These are phyloP conservation scores for Blastobotrys attinorum DNA, from an alignment of 805 yeast genomes.

Conservation along the genomic window DNA sequence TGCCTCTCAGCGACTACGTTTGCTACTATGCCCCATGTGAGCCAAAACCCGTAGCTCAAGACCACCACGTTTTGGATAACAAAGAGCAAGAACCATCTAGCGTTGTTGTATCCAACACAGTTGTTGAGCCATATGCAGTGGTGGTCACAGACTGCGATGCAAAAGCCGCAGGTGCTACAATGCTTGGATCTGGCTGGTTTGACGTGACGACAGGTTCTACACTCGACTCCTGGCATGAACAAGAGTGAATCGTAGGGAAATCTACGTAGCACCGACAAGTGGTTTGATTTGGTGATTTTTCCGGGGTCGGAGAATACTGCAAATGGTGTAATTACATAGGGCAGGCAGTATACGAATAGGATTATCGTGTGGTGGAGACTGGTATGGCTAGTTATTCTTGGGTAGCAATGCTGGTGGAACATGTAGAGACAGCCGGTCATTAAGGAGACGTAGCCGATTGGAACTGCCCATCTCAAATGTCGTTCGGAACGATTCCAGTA, in stretches of 20 bases:
- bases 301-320: constrained; percentile 35
- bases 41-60: constrained; percentile 37
- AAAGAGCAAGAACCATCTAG: constrained; percentile 50
- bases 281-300: constrained; percentile 22
- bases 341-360: constrained; percentile 17
- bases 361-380: constrained; percentile 4
- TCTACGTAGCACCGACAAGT: constrained; percentile 15
- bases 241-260: constrained; percentile 44
- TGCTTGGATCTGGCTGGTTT: constrained; percentile 59
- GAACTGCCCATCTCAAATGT: constrained; percentile 15
- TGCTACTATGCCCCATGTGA: constrained; percentile 16
- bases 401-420: constrained; percentile 14
- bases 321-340: constrained; percentile 20
- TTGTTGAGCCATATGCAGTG: constrained; percentile 60
- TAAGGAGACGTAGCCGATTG: constrained; percentile 17
- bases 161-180: constrained; percentile 43
- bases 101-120: constrained; percentile 55
- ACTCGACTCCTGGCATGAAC: constrained; percentile 39
- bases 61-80: constrained; percentile 41
- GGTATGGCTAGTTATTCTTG: not conserved
- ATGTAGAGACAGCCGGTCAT: constrained; percentile 11
- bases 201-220: constrained; percentile 40
- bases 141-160: constrained; percentile 46
- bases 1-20: not conserved
- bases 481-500: constrained; percentile 1